Evolutionary conservation across 257 asterid species (phyloP), one percentile per base, ranked within the genome.

Genomic region (Marsdenia floribunda): DNA sequence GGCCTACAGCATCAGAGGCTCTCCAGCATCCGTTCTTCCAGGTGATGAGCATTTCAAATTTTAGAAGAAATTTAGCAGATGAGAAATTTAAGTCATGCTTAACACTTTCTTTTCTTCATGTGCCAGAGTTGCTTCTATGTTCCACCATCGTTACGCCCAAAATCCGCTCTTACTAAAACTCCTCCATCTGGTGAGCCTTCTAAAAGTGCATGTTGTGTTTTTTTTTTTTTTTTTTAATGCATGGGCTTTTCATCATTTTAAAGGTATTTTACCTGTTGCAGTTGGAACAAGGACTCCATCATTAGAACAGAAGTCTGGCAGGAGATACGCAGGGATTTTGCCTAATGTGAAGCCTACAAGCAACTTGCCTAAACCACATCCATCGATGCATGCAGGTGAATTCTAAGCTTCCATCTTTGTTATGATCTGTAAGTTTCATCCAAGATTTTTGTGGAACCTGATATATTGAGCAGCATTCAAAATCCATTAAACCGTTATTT

Each of bases 11-110:
- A 52, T 68, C 82, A 50, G 96, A 90, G 85, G 96, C 87, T 65
- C 95, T 94, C 44, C 99, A 94, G 75, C 98, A 94, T 80, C 97
- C 97, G 70, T 94, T 90, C 86, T 92, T 92, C 83, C 89, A 90
- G 97, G 99, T 92, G 60, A 85, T 49, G 21, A 77, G 13, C 42
- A 46, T 64, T 40, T 37, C 24, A n/a, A 40, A 3, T 2, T n/a
- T 6, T 57, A 35, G 21, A 15, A 47, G 60, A 66, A 37, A 24
- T 7, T 29, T 29, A 35, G 0, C 10, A 63, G 2, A 33, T 52
- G 24, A n/a, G 73, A 11, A 19, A 46, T 35, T 46, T 33, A 5
- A 22, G 38, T 33, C 11, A 57, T 29, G 3, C 44, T 22, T 66
- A 49, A 52, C 26, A 37, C 29, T 55, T 44, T 42, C 16, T 53